Evolutionary conservation across 2,329 filamentous ascomycete genomes (phyloP).

Genomic region (Talaromyces atroroseus): DNA sequence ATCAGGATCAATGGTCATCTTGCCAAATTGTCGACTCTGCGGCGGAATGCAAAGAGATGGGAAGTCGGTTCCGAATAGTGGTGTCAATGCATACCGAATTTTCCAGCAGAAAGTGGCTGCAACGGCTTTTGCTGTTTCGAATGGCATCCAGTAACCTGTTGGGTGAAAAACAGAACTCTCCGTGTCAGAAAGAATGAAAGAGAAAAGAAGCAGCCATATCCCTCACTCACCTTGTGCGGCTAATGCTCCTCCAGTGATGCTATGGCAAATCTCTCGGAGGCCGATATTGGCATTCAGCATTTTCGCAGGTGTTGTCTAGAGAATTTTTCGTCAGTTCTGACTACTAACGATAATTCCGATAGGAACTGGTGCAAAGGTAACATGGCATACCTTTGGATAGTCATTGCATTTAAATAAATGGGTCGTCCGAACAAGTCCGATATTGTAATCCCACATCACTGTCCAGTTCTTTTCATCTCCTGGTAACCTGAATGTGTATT

Average conservation of each 20-base stretch:
- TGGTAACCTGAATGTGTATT: constrained; percentile 73
- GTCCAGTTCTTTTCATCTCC: constrained; percentile 62
- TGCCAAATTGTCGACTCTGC: constrained; percentile 55
- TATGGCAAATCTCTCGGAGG: constrained; percentile 82
- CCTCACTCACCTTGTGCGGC: constrained; percentile 68
- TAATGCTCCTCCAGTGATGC: constrained; percentile 88
- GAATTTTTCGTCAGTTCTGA: neutral
- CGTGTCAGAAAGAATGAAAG: constrained; percentile 10
- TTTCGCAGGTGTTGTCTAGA: constrained; percentile 79
- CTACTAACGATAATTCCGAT: neutral
- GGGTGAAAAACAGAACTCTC: constrained; percentile 6
- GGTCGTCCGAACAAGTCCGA: constrained; percentile 88
- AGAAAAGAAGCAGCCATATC: neutral
- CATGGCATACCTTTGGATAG: constrained; percentile 69
- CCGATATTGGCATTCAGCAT: constrained; percentile 73
- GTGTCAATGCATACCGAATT: constrained; percentile 80
- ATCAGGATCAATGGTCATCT: constrained; percentile 59
- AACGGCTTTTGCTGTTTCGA: constrained; percentile 74
- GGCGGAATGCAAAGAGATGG: constrained; percentile 63
- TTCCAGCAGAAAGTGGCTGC: constrained; percentile 83
- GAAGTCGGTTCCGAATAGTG: constrained; percentile 82
- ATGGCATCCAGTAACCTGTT: constrained; percentile 95
- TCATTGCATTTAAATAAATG: constrained; percentile 89
- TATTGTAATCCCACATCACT: constrained; percentile 96
- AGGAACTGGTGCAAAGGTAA: neutral